A percentile compares a stretch with the other conserved stretches of the same genome.
These are phyloP conservation scores for Fomitopsis pulvina DNA, from an alignment of 768 basidiomycete species.

Conservation along the genomic window DNA sequence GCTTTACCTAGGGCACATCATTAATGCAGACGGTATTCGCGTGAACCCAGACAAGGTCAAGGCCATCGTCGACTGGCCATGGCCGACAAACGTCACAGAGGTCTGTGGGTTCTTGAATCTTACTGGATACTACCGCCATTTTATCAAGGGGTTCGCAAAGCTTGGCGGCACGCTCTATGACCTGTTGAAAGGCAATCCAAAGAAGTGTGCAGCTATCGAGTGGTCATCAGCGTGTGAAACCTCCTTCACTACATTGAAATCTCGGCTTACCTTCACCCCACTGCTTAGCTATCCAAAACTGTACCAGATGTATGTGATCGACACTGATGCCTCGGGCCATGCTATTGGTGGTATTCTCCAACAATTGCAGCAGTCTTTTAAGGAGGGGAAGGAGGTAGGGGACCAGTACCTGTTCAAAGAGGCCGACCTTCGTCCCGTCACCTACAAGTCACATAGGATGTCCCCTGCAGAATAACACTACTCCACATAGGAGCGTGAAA, in stretches of 20 bases:
- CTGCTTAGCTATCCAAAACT: conserved; percentile 2
- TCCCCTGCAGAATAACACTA: conserved; percentile 2
- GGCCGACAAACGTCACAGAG: conserved; percentile 20
- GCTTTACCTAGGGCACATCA: conserved; percentile 36
- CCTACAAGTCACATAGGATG: conserved; percentile 4
- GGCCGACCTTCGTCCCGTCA: conserved; percentile 1
- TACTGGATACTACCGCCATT: conserved; percentile 26
- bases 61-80: conserved; percentile 24
- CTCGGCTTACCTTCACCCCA: conserved; percentile 19
- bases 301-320: conserved; percentile 4
- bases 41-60: conserved; percentile 37
- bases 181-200: background rate
- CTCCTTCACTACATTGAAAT: background rate
- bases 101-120: conserved; percentile 27
- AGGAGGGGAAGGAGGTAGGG: background rate
- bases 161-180: conserved; percentile 2
- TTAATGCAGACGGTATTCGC: conserved; percentile 23
- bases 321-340: conserved; percentile 6
- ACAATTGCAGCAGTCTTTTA: background rate
- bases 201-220: conserved; percentile 1
- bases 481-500: conserved; percentile 4
- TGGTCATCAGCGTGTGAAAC: conserved; percentile 5
- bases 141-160: conserved; percentile 27
- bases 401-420: conserved; percentile 7
- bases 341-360: conserved; percentile 5